These are phyloP conservation scores for Cryptosporidium felis DNA, from an alignment of 169 alveolate genomes.

Conservation along the genomic window DNA sequence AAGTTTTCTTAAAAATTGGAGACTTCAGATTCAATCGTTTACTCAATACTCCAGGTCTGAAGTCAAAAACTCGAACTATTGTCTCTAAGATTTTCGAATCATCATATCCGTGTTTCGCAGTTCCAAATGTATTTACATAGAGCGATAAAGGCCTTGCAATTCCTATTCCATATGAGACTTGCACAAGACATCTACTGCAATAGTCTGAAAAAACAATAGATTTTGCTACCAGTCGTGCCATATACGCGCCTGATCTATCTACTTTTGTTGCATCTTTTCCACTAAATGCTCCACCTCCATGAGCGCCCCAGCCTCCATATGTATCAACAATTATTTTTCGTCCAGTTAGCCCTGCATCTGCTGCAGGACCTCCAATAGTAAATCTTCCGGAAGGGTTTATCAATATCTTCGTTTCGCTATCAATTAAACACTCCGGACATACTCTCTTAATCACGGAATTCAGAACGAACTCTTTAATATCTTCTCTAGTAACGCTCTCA, in stretches of 20 bases:
- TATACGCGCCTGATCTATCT: conserved; percentile 99
- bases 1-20: conserved; percentile 90
- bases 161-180: conserved; percentile 98
- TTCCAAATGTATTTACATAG: conserved; percentile 94
- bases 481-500: conserved; percentile 80
- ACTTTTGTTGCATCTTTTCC: conserved; percentile 99
- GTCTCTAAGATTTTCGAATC: conserved; percentile 91
- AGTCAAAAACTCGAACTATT: conserved; percentile 92
- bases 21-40: conserved; percentile 88
- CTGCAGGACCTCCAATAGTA: conserved; percentile 99
- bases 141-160: conserved; percentile 95
- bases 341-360: conserved; percentile 99
- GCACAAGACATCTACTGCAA: conserved; percentile 95
- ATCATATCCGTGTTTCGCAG: conserved; percentile 88
- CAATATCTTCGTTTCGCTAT: conserved; percentile 91
- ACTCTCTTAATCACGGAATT: conserved; percentile 93
- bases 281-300: conserved; percentile 99
- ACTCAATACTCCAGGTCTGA: conserved; percentile 95
- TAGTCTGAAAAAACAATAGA: conserved; percentile 94
- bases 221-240: conserved; percentile 98
- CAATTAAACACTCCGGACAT: conserved; percentile 91
- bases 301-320: conserved; percentile 99
- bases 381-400: conserved; percentile 97
- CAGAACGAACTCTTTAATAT: conserved; percentile 84
- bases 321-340: conserved; percentile 99